phyloP scores from a whole-genome alignment of 1,284 basidiomycete species.

The Cryptococcus neoformans region DNA sequence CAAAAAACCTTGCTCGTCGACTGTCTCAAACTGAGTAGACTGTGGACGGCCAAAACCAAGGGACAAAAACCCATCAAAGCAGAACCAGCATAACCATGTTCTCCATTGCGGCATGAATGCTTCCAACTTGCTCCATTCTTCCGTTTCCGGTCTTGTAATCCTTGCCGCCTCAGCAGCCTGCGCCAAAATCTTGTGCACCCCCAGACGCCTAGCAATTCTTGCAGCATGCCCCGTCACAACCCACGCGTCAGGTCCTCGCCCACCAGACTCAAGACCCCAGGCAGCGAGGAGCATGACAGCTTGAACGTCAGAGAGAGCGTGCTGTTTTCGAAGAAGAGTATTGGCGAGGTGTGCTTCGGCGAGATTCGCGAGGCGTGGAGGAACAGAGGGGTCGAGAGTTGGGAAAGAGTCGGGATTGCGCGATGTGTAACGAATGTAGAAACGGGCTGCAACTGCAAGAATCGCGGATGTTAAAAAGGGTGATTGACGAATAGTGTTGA shows the following conservation, averaged over 20 bases:
- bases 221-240: constrained; percentile 37
- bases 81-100: constrained; percentile 32
- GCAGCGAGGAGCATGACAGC: constrained; percentile 37
- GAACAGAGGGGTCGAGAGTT: constrained; percentile 15
- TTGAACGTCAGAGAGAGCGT: constrained; percentile 38
- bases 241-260: constrained; percentile 37
- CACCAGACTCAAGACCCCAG: constrained; percentile 36
- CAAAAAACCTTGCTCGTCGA: constrained; percentile 26
- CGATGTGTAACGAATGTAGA: constrained; percentile 23
- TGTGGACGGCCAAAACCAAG: constrained; percentile 36
- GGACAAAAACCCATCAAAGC: constrained; percentile 32
- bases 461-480: constrained; percentile 32
- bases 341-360: constrained; percentile 37
- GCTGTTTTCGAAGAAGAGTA: constrained; percentile 36
- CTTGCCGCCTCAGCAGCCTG: constrained; percentile 21
- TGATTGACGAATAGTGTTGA: constrained; percentile 24
- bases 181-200: constrained; percentile 25
- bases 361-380: constrained; percentile 27
- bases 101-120: constrained; percentile 32
- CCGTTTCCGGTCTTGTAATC: constrained; percentile 15
- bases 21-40: constrained; percentile 26
- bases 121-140: constrained; percentile 25
- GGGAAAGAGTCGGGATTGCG: constrained; percentile 13
- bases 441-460: constrained; percentile 30
- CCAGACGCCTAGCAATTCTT: constrained; percentile 25